These are phyloP conservation scores for Apiotrichum sp. DNA, from an alignment of 1,284 basidiomycete species.

Conservation along the genomic window DNA sequence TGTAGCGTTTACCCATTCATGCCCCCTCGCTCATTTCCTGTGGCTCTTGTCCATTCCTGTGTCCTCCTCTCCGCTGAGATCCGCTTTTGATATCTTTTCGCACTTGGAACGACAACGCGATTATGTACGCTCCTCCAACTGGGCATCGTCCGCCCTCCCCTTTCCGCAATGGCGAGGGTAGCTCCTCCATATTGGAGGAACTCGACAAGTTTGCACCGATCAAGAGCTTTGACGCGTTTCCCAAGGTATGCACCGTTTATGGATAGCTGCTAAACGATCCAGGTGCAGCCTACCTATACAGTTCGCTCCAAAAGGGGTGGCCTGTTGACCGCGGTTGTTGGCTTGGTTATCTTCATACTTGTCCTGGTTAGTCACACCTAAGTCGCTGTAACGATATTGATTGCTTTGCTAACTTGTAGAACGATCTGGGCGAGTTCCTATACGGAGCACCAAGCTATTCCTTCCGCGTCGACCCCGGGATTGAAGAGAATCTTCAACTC, in stretches of 20 bases:
- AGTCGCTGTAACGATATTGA: neutral
- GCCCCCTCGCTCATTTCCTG: no score
- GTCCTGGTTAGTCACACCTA: slow-evolving; percentile 30
- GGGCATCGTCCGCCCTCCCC: no score
- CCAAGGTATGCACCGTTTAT: slow-evolving; percentile 52
- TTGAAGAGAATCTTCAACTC: slow-evolving; percentile 62
- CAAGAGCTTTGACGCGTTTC: slow-evolving; percentile 60
- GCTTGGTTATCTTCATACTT: slow-evolving; percentile 55
- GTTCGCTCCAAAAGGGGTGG: slow-evolving; percentile 78
- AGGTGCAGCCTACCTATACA: slow-evolving; percentile 77
- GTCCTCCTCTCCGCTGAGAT: no score
- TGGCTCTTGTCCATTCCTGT: no score
- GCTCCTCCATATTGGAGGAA: slow-evolving; percentile 37
- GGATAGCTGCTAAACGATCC: neutral
- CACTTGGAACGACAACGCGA: no score
- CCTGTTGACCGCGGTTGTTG: slow-evolving; percentile 75
- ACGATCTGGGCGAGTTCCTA: slow-evolving; percentile 81
- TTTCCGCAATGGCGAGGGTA: slow-evolving; percentile 12
- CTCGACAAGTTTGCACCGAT: slow-evolving; percentile 47
- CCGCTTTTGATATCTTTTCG: no score
- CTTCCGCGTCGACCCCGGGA: slow-evolving; percentile 70
- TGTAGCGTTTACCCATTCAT: no score
- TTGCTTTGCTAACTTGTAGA: slow-evolving; percentile 49
- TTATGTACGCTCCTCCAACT: no score
- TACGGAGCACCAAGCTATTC: slow-evolving; percentile 85